Base-by-base conservation (phyloP, 169 alveolate species). In the Plasmodium vinckei region DNA sequence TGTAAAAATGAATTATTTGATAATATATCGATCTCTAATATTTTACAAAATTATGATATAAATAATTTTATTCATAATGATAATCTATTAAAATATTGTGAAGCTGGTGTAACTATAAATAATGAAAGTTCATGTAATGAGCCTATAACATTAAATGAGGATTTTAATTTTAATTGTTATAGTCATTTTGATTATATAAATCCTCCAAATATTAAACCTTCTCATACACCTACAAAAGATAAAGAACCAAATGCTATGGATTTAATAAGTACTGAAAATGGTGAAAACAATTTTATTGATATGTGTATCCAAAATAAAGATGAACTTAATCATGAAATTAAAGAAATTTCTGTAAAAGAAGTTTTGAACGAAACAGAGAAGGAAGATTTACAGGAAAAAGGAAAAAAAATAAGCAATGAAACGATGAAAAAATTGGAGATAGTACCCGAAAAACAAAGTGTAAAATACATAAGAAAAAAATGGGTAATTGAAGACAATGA, bases 401-500 rank as follows among this genome's bases (percentile, higher is more conserved):
- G 7, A 12, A 15, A 7, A 19, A n/a, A 23, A 27, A 73, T 10
- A 17, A 42, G 53, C 19, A 5, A 17, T 10, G 67, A 19, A 17
- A 33, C 19, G 10, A 61, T 7, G 21, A 9, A 6, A 7, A 9
- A 56, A 6, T 19, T 6, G 53, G 69, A 23, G 10, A 10, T 25
- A 15, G 64, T 9, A 1, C 44, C 9, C n/a, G 87, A 68, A 17
- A 84, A 84, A 23, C 19, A 64, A 3, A 86, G 59, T 17, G 67
- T 60, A 51, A 86, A 86, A 53, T 86, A 86, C 27, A 86, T 86
- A 39, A 57, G 96, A 56, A 94, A 91, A 54, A 92, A 92, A 75
- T 94, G 96, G 96, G 92, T 94, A 42, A 87, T 94, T 6, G 94
- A 92, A 39, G 96, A 94, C 63, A 92, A 79, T 65, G 75, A 49